Evolutionary conservation across 371 early-diverging fungal species (phyloP).

Genomic region (Rhizopus delemar): DNA sequence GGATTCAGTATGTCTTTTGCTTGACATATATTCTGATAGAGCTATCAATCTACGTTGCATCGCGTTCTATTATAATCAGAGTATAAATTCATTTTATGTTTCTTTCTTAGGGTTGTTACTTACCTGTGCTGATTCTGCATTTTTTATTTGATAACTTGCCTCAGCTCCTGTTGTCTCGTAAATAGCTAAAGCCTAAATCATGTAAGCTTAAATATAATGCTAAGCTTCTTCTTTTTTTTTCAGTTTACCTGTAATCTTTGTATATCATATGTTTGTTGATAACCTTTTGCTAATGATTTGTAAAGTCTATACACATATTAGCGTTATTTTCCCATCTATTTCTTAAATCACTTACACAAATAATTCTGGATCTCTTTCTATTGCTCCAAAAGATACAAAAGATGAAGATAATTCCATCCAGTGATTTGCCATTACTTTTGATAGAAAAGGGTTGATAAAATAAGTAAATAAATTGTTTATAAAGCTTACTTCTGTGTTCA

Average conservation of each 20-base stretch:
- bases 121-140: conserved; percentile 37
- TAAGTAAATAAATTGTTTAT: not conserved
- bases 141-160: conserved; percentile 34
- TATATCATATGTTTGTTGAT: conserved; percentile 32
- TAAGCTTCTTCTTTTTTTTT: not conserved
- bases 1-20: conserved; percentile 38
- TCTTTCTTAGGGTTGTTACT: not conserved
- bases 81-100: not conserved
- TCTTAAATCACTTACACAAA: conserved; percentile 33
- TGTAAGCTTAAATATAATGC: not conserved
- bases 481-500: conserved; percentile 16
- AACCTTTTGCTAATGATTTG: conserved; percentile 37
- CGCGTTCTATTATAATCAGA: conserved; percentile 19
- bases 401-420: conserved; percentile 35
- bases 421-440: conserved; percentile 13
- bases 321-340: not conserved
- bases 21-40: conserved; percentile 34
- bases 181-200: conserved; percentile 20
- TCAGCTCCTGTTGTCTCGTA: conserved; percentile 39
- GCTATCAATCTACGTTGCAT: conserved; percentile 34
- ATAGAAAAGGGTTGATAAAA: not conserved
- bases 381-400: conserved; percentile 42
- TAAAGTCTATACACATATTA: conserved; percentile 19
- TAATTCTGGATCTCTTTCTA: conserved; percentile 39
- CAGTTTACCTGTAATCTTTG: conserved; percentile 31